A percentile compares a stretch with the other conserved stretches of the same genome.
phyloP scores from a whole-genome alignment of 495 filamentous ascomycete species.

The Thermochaetoides thermophila region DNA sequence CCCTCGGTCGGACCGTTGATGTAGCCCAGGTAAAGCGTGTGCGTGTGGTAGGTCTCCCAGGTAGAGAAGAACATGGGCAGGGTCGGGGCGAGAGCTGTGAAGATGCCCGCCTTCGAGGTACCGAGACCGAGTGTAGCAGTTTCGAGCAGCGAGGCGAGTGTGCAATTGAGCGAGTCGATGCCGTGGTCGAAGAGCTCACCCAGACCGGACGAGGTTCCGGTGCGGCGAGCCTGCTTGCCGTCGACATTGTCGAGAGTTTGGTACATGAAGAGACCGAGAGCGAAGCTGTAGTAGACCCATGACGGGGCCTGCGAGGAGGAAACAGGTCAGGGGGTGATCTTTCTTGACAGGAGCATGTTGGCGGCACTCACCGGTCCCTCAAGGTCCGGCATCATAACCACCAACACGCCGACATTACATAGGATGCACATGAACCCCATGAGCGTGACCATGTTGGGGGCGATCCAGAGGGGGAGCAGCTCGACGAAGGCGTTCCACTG shows the following conservation, averaged over 20 bases:
- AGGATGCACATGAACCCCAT: constrained; percentile 91
- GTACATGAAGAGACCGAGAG: constrained; percentile 91
- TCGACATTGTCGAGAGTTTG: constrained; percentile 98
- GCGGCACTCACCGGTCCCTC: constrained; percentile 60
- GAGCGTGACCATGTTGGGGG: constrained; percentile 94
- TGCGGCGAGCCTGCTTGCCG: constrained; percentile 90
- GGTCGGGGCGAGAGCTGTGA: constrained; percentile 81
- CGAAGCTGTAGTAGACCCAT: constrained; percentile 93
- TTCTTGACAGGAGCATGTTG: background rate
- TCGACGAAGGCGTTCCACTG: constrained; percentile 98
- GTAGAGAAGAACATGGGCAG: constrained; percentile 99
- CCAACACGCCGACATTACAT: constrained; percentile 64
- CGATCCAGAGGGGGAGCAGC: constrained; percentile 84
- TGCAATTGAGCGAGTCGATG: constrained; percentile 95
- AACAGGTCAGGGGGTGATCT: constrained; percentile 1
- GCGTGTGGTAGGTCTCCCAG: constrained; percentile 98
- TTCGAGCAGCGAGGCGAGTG: constrained; percentile 74
- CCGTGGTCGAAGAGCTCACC: constrained; percentile 98
- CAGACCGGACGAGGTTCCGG: constrained; percentile 84
- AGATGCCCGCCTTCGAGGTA: constrained; percentile 63
- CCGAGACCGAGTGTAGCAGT: constrained; percentile 86
- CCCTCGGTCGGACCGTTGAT: constrained; percentile 97
- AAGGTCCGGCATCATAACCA: constrained; percentile 78
- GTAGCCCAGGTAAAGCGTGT: constrained; percentile 91
- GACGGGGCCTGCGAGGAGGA: constrained; percentile 47